A percentile compares a stretch with the other conserved stretches of the same genome.
Conservation (phyloP, 805 yeast species). For the Barnettozyma botsteinii region DNA sequence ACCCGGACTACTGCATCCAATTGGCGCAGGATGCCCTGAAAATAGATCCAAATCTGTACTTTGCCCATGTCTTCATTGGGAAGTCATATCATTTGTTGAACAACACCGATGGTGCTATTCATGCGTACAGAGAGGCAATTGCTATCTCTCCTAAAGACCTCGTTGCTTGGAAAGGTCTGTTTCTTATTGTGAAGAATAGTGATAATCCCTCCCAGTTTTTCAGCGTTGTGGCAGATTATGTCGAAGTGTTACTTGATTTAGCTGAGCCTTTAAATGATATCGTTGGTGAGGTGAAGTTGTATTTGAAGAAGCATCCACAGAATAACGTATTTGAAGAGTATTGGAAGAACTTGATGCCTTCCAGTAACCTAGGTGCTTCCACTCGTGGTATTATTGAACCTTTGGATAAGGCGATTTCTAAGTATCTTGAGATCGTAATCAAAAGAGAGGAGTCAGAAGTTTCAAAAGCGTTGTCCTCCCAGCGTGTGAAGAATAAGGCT, state of each 20-base stretch:
- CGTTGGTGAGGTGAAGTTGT: constrained; percentile 40
- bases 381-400: constrained; percentile 42
- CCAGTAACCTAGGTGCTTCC: constrained; percentile 45
- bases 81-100: constrained; percentile 51
- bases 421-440: constrained; percentile 37
- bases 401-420: constrained; percentile 39
- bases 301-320: constrained; percentile 32
- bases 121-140: constrained; percentile 45
- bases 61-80: constrained; percentile 67
- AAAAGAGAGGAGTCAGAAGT: constrained; percentile 37
- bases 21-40: constrained; percentile 50
- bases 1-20: constrained; percentile 58
- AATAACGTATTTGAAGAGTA: constrained; percentile 39
- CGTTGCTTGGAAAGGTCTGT: constrained; percentile 79
- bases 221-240: constrained; percentile 38
- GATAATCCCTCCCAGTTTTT: constrained; percentile 42
- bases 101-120: constrained; percentile 34
- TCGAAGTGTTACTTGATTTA: constrained; percentile 36
- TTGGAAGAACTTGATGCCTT: constrained; percentile 49
- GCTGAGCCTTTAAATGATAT: constrained; percentile 45
- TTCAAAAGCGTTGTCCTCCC: constrained; percentile 37
- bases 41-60: constrained; percentile 50
- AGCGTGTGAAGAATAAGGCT: constrained; percentile 35
- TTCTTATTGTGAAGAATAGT: constrained; percentile 36
- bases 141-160: constrained; percentile 43